Conservation (phyloP, 1,284 basidiomycete genomes). For the Athelia psychrophila region DNA sequence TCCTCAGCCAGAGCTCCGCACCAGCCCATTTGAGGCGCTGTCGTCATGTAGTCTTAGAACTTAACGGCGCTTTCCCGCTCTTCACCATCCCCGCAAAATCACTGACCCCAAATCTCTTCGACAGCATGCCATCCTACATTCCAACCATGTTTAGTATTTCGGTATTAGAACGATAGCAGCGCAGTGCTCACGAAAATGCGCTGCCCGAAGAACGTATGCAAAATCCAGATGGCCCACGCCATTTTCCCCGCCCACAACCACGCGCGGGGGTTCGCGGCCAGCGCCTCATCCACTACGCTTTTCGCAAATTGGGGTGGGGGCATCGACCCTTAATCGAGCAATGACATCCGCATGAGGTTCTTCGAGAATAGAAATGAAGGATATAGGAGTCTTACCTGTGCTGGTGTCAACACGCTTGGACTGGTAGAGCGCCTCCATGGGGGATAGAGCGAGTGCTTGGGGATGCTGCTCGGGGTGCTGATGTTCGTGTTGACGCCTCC, state of each 20-base stretch:
- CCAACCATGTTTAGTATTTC: no score
- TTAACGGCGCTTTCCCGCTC: conserved; percentile 24
- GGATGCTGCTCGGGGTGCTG: conserved; percentile 9
- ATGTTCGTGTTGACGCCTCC: conserved; percentile 28
- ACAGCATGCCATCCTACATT: conserved; percentile 11
- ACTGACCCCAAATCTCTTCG: conserved; percentile 12
- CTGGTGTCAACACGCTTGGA: conserved; percentile 8
- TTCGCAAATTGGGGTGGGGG: conserved; percentile 17
- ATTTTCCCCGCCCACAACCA: conserved; percentile 23
- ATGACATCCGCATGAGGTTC: conserved; percentile 9
- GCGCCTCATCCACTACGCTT: conserved; percentile 21
- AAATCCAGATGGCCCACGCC: conserved; percentile 21
- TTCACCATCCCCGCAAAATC: conserved; percentile 10
- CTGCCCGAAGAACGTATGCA: conserved; percentile 22
- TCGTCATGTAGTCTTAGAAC: no score
- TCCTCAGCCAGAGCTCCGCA: no score
- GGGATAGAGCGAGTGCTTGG: conserved; percentile 23
- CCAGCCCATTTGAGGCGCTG: no score
- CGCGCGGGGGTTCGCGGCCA: conserved; percentile 15
- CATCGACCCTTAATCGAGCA: no score
- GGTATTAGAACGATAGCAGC: no score
- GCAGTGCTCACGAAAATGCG: conserved; percentile 6
- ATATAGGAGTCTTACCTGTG: conserved; percentile 11
- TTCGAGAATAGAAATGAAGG: conserved; percentile 1
- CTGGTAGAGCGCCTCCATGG: conserved; percentile 20